Evolutionary conservation across 306 rosid genomes (phyloP).

Genomic region (Cucurbita moschata): DNA sequence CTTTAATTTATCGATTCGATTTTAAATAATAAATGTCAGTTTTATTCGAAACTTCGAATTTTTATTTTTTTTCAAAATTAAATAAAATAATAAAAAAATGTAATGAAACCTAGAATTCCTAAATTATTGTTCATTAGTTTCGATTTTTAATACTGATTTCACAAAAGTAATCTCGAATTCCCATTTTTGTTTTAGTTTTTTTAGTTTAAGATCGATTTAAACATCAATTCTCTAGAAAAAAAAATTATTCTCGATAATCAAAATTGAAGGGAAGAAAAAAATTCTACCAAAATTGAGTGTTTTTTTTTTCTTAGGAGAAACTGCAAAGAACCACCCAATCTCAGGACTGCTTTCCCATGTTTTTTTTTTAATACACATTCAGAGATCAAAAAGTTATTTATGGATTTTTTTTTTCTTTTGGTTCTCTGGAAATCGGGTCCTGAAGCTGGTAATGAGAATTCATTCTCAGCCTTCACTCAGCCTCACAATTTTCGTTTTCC

Average conservation of each 20-base stretch:
- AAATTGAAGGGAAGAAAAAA: not conserved
- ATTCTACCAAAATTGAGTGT: not conserved
- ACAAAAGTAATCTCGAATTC: not conserved
- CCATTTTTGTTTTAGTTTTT: not conserved
- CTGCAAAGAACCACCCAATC: not conserved
- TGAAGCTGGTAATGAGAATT: not conserved
- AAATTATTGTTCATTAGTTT: not conserved
- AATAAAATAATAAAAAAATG: too few relatives aligned
- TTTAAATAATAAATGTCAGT: too few relatives aligned
- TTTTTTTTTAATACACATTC: not conserved
- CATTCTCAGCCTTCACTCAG: not conserved
- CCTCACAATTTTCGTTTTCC: not conserved
- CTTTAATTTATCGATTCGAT: too few relatives aligned
- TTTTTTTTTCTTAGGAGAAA: not conserved
- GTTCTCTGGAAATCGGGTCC: not conserved
- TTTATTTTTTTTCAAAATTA: too few relatives aligned
- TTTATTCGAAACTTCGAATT: too few relatives aligned
- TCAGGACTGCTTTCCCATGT: not conserved
- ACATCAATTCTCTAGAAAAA: not conserved
- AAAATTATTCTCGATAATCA: not conserved
- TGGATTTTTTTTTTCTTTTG: not conserved
- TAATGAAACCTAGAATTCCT: too few relatives aligned
- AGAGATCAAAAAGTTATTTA: not conserved
- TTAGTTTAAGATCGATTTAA: not conserved
- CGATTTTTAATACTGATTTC: not conserved